Percentiles rank a stretch among this genome's conserved stretches.
Evolutionary conservation across 2,329 filamentous ascomycete species (phyloP).

Genomic region (Sclerotinia minor): DNA sequence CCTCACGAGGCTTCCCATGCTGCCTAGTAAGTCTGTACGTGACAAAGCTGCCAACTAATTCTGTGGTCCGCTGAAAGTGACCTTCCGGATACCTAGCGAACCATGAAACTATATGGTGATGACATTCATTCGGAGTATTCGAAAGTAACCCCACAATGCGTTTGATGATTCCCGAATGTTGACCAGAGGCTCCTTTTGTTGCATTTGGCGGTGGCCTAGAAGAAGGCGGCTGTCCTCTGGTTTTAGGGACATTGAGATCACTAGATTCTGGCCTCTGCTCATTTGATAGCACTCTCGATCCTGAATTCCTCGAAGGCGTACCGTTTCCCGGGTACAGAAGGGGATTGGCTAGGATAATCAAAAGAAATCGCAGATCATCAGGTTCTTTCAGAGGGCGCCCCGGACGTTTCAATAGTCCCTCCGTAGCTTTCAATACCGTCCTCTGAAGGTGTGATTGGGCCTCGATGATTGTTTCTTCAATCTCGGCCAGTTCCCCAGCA

Average conservation of each 20-base stretch:
- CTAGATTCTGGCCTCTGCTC: slow-evolving; percentile 9
- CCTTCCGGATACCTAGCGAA: slow-evolving; percentile 67
- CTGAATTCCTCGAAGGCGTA: slow-evolving; percentile 12
- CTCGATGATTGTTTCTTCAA: slow-evolving; percentile 55
- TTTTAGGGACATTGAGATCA: background rate
- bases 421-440: slow-evolving; percentile 73
- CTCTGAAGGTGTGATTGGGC: slow-evolving; percentile 70
- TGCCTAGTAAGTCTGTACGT: slow-evolving; percentile 76
- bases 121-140: slow-evolving; percentile 72
- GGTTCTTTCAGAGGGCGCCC: slow-evolving; percentile 67
- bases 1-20: slow-evolving; percentile 63
- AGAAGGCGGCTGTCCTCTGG: slow-evolving; percentile 23
- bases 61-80: slow-evolving; percentile 72
- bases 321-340: slow-evolving; percentile 57
- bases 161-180: slow-evolving; percentile 83
- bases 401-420: slow-evolving; percentile 77
- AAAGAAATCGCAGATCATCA: slow-evolving; percentile 72
- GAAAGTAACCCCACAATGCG: slow-evolving; percentile 78
- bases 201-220: slow-evolving; percentile 25
- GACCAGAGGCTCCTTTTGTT: slow-evolving; percentile 48
- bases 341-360: slow-evolving; percentile 79
- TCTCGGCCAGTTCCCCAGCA: slow-evolving; percentile 42
- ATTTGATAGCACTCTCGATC: slow-evolving; percentile 21
- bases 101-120: slow-evolving; percentile 76
- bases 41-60: slow-evolving; percentile 75